These are phyloP conservation scores for Sphaerulina musiva DNA, from an alignment of 2,329 filamentous ascomycete species.

Conservation along the genomic window DNA sequence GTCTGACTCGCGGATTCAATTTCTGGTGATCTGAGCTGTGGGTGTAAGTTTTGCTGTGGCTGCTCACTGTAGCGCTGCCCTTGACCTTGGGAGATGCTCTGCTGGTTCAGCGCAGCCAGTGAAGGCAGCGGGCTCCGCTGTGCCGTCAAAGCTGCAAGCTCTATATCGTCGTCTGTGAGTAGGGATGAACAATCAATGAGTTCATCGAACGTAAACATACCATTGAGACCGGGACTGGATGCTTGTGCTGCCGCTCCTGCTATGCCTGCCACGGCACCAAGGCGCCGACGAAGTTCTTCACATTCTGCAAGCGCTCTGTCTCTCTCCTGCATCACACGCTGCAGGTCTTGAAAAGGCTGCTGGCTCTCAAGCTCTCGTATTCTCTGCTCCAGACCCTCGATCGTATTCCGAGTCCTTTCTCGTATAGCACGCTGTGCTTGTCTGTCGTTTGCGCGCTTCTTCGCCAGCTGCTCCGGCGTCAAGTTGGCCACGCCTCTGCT, in stretches of 20 bases:
- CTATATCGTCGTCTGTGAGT: constrained; percentile 33
- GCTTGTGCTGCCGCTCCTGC: constrained; percentile 19
- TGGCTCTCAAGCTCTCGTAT: constrained; percentile 72
- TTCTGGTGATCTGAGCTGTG: constrained; percentile 29
- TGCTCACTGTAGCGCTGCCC: constrained; percentile 11
- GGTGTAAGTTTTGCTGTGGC: constrained; percentile 25
- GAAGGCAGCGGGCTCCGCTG: constrained; percentile 40
- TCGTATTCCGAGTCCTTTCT: constrained; percentile 73
- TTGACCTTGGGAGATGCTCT: constrained; percentile 5
- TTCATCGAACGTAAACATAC: constrained; percentile 26
- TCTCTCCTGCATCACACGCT: constrained; percentile 60
- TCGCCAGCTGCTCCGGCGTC: constrained; percentile 78
- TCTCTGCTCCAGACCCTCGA: constrained; percentile 64
- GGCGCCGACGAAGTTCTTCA: constrained; percentile 63
- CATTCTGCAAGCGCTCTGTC: constrained; percentile 74
- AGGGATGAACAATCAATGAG: constrained; percentile 23
- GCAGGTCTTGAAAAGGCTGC: constrained; percentile 77
- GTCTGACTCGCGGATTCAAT: constrained; percentile 12
- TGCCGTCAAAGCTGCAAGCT: constrained; percentile 43
- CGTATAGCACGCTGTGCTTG: constrained; percentile 81
- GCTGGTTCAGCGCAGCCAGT: constrained; percentile 9
- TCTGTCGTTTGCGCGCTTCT: constrained; percentile 85
- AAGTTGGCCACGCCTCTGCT: constrained; percentile 74
- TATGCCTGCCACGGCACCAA: constrained; percentile 38
- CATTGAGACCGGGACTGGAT: constrained; percentile 25